These are phyloP conservation scores for Saturnispora ahearnii DNA, from an alignment of 805 yeast species.

Conservation along the genomic window DNA sequence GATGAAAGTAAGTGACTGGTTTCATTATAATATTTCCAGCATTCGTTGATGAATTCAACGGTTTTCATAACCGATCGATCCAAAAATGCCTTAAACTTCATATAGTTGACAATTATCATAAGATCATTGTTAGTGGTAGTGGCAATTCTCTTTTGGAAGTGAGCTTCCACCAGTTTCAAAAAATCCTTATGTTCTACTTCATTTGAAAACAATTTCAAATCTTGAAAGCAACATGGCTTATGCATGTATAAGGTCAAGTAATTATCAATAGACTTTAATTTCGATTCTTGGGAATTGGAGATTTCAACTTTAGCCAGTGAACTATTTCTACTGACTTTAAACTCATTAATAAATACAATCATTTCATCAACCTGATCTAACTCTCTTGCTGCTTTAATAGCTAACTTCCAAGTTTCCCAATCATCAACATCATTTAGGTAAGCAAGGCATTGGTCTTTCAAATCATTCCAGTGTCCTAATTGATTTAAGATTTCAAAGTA, in stretches of 20 bases:
- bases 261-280: constrained; percentile 17
- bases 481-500: constrained; percentile 40
- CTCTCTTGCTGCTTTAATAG: constrained; percentile 37
- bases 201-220: constrained; percentile 32
- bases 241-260: constrained; percentile 41
- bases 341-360: constrained; percentile 22
- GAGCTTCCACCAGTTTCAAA: constrained; percentile 8
- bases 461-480: constrained; percentile 33
- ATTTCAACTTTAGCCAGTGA: constrained; percentile 44
- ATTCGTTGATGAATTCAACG: constrained; percentile 22
- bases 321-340: constrained; percentile 44
- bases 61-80: constrained; percentile 18
- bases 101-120: constrained; percentile 23
- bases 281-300: background rate
- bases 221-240: constrained; percentile 60
- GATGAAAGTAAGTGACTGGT: constrained; percentile 29
- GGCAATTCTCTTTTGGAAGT: constrained; percentile 6
- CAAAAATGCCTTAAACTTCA: constrained; percentile 37
- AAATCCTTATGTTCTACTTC: background rate
- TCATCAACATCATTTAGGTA: constrained; percentile 58
- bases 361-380: constrained; percentile 30
- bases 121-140: constrained; percentile 17
- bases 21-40: constrained; percentile 32
- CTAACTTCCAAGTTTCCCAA: constrained; percentile 61
- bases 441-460: constrained; percentile 32